A percentile compares a stretch with the other conserved stretches of the same genome.
Evolutionary conservation across 805 yeast genomes (phyloP).

Genomic region (Metschnikowia dekortorum): DNA sequence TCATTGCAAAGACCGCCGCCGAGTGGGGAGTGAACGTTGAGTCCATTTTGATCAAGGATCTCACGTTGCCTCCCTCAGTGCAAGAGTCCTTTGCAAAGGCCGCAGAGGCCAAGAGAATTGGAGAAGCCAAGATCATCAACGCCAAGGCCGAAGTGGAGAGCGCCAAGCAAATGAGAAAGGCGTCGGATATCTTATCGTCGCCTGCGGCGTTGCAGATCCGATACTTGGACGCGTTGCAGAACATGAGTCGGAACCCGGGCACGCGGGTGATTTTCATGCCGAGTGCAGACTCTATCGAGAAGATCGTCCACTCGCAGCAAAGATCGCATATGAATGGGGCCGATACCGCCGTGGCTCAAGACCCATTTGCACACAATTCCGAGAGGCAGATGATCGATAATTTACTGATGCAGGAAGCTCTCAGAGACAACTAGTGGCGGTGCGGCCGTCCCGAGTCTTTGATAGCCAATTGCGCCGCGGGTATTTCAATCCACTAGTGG

Average conservation of each 20-base stretch:
- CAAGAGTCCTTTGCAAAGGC: constrained; percentile 64
- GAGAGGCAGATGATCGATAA: constrained; percentile 13
- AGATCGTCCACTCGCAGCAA: constrained; percentile 25
- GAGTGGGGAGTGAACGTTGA: constrained; percentile 72
- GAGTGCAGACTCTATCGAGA: constrained; percentile 40
- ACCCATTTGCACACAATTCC: constrained; percentile 3
- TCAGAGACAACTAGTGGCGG: constrained; percentile 4
- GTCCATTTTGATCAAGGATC: constrained; percentile 63
- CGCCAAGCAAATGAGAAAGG: constrained; percentile 73
- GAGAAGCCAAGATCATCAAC: constrained; percentile 70
- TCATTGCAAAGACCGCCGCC: constrained; percentile 57
- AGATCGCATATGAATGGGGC: constrained; percentile 3
- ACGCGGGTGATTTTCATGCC: constrained; percentile 78
- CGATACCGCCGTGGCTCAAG: constrained; percentile 2
- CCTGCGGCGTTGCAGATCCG: constrained; percentile 77
- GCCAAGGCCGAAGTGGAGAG: constrained; percentile 74
- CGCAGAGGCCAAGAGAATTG: constrained; percentile 70
- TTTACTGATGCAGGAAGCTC: constrained; percentile 18
- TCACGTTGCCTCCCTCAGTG: constrained; percentile 50
- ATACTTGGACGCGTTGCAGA: constrained; percentile 74
- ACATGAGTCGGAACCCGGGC: constrained; percentile 58
- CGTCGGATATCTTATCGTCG: constrained; percentile 70
- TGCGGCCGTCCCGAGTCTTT: too few relatives aligned
- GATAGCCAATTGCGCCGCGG: too few relatives aligned
- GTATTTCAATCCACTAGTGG: too few relatives aligned